Evolutionary conservation across 768 basidiomycete genomes (phyloP).

Genomic region (Tricholoma flavovirens): DNA sequence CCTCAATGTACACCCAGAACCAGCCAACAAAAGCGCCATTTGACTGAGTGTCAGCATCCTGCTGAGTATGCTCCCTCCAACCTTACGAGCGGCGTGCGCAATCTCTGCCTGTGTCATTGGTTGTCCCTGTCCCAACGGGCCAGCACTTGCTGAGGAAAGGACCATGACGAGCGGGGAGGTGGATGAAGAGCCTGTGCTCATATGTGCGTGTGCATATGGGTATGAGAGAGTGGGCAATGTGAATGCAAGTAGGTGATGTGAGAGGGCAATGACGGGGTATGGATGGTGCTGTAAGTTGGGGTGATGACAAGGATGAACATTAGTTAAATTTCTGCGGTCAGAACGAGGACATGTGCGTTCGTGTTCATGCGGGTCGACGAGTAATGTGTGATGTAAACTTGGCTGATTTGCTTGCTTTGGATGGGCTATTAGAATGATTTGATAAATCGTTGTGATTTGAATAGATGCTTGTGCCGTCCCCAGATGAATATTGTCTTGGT

Average conservation of each 20-base stretch:
- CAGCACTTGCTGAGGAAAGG: background rate
- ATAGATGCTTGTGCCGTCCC: background rate
- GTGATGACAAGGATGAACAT: background rate
- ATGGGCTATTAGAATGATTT: background rate
- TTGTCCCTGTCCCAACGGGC: background rate
- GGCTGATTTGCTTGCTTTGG: background rate
- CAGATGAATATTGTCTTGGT: background rate
- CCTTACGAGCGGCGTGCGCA: constrained; percentile 48
- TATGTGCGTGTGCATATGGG: constrained; percentile 3
- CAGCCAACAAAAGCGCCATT: constrained; percentile 34
- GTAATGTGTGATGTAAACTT: background rate
- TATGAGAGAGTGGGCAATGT: constrained; percentile 22
- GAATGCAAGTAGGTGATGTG: constrained; percentile 59
- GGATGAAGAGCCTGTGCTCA: too few relatives aligned
- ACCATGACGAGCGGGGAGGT: background rate
- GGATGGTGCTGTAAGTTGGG: constrained; percentile 16
- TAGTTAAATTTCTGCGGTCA: background rate
- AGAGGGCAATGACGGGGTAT: constrained; percentile 56
- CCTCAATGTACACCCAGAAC: constrained; percentile 34
- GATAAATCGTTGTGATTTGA: background rate
- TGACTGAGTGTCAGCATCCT: constrained; percentile 62
- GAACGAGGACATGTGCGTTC: background rate
- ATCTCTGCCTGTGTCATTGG: constrained; percentile 41
- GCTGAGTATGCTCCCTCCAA: constrained; percentile 56
- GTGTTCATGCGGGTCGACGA: background rate